Base-by-base conservation (phyloP, 1,139 yeast genomes). In the Candida sp. region DNA sequence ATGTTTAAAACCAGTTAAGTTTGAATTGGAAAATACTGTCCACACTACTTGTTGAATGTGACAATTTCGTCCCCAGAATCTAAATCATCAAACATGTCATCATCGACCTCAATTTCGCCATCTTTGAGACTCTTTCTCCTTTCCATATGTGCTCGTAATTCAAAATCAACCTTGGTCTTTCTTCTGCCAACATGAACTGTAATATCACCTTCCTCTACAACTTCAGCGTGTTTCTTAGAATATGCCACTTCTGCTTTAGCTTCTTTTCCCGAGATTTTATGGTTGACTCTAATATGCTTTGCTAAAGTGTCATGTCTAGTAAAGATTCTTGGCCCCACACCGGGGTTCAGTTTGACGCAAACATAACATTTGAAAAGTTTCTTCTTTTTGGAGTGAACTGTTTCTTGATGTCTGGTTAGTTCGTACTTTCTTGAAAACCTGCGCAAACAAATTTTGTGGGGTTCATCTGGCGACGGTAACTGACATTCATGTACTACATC, bases 261-360 rank as follows among this genome's bases (percentile, higher is more conserved):
- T 55, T 82, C 87, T 51, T 78, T 78, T 29, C 86, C 84, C 5
- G 79, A 75, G 30, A 86, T 73, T 45, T 82, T 81, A 65, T 91
- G 98, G 68, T 93, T 91, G 29, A 89, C 93, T 49, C 96, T 76
- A 40, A 89, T 84, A 63, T 93, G 99, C 59, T 97, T 82, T 21
- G 96, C 90, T 51, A 93, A 75, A 2, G 99, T 97, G 64, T 93
- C 99, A 63, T 90, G 87, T 51, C 99, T 80, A 41, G 96, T 87
- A 60, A 93, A 93, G 2, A 96, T 89, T 66, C 93, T 68, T 19
- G 82, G 73, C 0, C 77, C 78, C 21, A 68, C 66, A 6, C 58
- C 58, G 0, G 79, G 79, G 49, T 73, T 70, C 53, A 79, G 83
- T 53, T 80, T 82, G 37, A 83, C 86, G 67, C 99, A 93, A 36